Evolutionary conservation across 345 rosid genomes (phyloP).

Genomic region (Gossypium rotundifolium): DNA sequence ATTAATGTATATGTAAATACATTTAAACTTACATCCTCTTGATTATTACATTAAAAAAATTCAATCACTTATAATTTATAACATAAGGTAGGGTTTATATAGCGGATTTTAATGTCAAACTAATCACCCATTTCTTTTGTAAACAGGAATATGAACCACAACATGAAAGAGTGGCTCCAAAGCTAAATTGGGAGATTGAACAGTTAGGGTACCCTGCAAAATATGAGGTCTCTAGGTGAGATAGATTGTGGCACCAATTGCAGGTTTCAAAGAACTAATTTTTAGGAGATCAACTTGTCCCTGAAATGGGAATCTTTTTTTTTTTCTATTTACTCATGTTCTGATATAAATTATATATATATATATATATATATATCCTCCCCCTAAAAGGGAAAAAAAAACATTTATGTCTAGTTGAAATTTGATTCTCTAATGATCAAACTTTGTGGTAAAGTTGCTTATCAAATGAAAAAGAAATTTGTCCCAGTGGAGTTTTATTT

Average conservation of each 20-base stretch:
- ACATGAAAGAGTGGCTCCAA: conserved; percentile 69
- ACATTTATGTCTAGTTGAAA: neutral
- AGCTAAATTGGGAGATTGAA: conserved; percentile 71
- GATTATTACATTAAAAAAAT: no score
- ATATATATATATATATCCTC: neutral
- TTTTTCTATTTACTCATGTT: neutral
- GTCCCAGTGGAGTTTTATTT: neutral
- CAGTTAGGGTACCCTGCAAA: conserved; percentile 38
- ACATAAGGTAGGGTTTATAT: neutral
- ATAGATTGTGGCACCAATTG: neutral
- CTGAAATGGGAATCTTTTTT: conserved; percentile 10
- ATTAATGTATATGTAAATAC: no score
- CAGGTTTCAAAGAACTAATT: conserved; percentile 13
- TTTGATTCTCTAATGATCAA: conserved; percentile 3
- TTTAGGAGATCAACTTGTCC: conserved; percentile 19
- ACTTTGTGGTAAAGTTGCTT: conserved; percentile 8
- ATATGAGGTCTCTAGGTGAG: conserved; percentile 53
- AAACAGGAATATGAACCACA: conserved; percentile 66
- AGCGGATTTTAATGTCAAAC: neutral
- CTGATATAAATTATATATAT: conserved; percentile 18
- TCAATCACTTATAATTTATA: no score
- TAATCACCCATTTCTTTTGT: neutral
- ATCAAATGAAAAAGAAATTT: neutral
- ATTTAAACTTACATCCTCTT: no score
- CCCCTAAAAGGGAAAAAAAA: neutral